Percentiles rank a stretch among this genome's conserved stretches.
Evolutionary conservation across 805 yeast genomes (phyloP).

Genomic region (Suhomyces prunicola): DNA sequence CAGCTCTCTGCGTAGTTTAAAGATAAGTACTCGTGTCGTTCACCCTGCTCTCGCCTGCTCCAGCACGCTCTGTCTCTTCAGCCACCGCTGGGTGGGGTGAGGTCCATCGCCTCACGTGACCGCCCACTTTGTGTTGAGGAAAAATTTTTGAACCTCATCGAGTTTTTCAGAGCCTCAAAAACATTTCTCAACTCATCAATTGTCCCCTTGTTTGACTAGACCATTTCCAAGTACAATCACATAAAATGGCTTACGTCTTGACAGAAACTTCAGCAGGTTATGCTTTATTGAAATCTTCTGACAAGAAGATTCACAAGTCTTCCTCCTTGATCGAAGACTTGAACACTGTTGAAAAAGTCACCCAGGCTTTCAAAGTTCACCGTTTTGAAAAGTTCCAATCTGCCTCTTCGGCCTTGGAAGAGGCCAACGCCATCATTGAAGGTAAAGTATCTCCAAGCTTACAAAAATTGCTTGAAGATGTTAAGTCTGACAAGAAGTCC

Average conservation of each 20-base stretch:
- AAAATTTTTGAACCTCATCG: conserved; percentile 9
- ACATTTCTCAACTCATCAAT: conserved; percentile 1
- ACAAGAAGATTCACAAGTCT: conserved; percentile 93
- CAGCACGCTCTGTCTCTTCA: too few relatives aligned
- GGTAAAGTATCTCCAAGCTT: conserved; percentile 90
- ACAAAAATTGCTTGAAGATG: conserved; percentile 69
- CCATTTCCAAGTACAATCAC: neutral
- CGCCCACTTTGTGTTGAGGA: neutral
- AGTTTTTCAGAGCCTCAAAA: conserved; percentile 7
- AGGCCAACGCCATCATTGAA: conserved; percentile 86
- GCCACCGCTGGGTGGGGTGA: neutral
- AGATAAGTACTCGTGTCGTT: too few relatives aligned
- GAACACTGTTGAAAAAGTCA: conserved; percentile 78
- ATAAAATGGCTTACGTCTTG: conserved; percentile 75
- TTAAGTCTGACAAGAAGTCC: conserved; percentile 77
- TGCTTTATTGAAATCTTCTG: conserved; percentile 95
- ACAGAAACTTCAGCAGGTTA: conserved; percentile 99
- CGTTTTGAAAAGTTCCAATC: conserved; percentile 92
- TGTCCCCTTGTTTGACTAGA: neutral
- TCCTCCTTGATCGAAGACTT: conserved; percentile 70
- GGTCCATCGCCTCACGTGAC: neutral
- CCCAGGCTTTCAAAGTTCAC: conserved; percentile 87
- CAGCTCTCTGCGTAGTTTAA: too few relatives aligned
- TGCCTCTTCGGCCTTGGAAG: conserved; percentile 95
- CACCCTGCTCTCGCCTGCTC: too few relatives aligned